Base-by-base conservation (phyloP, 768 basidiomycete species). In the Hemileccinum impolitum region DNA sequence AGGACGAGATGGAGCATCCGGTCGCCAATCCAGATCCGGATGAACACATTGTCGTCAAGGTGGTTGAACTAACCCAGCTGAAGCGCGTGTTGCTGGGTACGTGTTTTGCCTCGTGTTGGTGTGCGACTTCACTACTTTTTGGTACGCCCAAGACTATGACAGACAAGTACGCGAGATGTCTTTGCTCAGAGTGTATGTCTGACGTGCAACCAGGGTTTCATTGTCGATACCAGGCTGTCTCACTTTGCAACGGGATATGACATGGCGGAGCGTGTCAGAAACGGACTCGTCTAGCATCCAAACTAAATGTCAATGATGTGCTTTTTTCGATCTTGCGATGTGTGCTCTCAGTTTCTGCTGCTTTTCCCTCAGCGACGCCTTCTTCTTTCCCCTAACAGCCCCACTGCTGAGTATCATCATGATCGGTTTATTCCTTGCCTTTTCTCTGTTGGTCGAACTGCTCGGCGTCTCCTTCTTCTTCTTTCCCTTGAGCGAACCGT, bases 401-500 rank as follows among this genome's bases (percentile, higher is more conserved):
- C 77, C 78, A 50, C 87, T 90, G 43, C 84, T 76, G 53, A 92
- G 70, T 46, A 91, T 84, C 90, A 92, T 93, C 94, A 95, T 94
- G 56, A 95, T 79, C 21, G 94, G 94, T 68, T 97, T 96, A 67
- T 94, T 94, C 64, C 87, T 80, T 34, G 84, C 81, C 80, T 96
- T 96, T 72, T 95, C 90, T 62, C 82, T 76, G 68, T 96, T 96
- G 30, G 94, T 95, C 48, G 87, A 84, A 63, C 89, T 91, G 68
- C 90, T 92, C 51, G 85, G 82, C 11, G 73, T 69, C 31, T 75
- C 90, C 65, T 91, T 92, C 51, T 82, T 90, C 70, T 90, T 87
- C 75, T 94, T 94, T n/a, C 92, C 93, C 72, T 87, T 95, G 56
- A 80, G 71, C 34, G 88, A 89, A 18, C 90, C 90, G 63, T 84